These are phyloP conservation scores for Sugiyamaella smithiae DNA, from an alignment of 805 yeast species.

Conservation along the genomic window DNA sequence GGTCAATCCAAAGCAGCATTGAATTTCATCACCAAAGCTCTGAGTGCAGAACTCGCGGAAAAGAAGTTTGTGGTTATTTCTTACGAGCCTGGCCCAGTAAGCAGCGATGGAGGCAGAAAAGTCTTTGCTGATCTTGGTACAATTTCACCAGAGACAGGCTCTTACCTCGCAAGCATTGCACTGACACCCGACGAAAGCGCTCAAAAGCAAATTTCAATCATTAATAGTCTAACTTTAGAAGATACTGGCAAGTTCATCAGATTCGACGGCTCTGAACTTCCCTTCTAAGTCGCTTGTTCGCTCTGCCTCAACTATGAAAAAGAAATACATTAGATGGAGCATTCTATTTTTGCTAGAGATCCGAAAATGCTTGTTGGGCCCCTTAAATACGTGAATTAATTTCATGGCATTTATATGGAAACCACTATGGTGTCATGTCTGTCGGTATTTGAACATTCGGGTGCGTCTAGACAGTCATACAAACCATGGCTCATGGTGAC, in stretches of 20 bases:
- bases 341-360: no score
- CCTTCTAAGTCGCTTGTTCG: conserved; percentile 3
- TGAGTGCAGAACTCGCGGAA: background rate
- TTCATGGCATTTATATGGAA: no score
- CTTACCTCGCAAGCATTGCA: background rate
- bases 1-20: conserved; percentile 40
- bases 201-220: conserved; percentile 19
- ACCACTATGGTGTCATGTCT: no score
- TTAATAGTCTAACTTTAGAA: conserved; percentile 23
- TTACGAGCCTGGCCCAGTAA: background rate
- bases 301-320: no score
- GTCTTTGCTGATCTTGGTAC: background rate
- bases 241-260: conserved; percentile 24
- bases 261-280: conserved; percentile 9
- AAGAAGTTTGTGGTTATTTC: conserved; percentile 1
- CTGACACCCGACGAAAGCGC: conserved; percentile 30
- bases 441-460: no score
- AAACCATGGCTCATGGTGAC: no score
- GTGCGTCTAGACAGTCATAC: no score
- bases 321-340: no score
- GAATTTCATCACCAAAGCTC: conserved; percentile 3
- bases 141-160: conserved; percentile 1
- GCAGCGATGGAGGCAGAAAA: background rate
- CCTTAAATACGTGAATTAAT: no score
- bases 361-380: no score